Evolutionary conservation across 2,329 filamentous ascomycete genomes (phyloP), one percentile per base, ranked within the genome.

Genomic region (Fusarium oligoseptatum): DNA sequence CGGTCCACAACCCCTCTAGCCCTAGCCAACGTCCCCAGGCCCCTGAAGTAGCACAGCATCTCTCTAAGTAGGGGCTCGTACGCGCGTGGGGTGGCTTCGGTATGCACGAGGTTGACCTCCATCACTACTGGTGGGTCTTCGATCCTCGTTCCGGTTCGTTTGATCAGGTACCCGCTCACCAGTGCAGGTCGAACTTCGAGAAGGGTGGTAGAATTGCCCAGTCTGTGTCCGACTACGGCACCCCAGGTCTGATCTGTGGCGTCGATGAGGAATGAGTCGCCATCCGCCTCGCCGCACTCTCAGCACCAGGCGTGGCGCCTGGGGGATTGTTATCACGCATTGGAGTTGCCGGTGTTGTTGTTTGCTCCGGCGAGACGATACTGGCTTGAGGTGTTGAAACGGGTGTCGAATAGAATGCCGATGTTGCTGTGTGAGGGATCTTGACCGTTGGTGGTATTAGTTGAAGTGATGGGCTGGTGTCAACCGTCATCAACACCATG

Each of bases 231-330:
- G 48, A 94, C 87, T 17, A 97, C 85, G 6, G 93, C 89, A 22
- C 92, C 93, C 92, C 93, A 96, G 1, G 90, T 93, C 72, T 94
- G 92, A 77, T 97, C 94, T 1, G 91, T 91, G 2, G 90, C 83
- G 78, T 97, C 94, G 20, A 94, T 84, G 12, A 97, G 88, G 22
- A 92, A 89, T 1, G 92, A 90, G 67, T 95, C 93, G 6, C 79
- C 71, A 6, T 84, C 82, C 9, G 80, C 70, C 24, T 91, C 87
- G 17, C 82, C 80, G 3, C 79, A 57, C 82, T 81, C 39, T 86
- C 83, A 3, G 84, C 82, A 14, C 85, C 83, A 0, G 87, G 87
- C 29, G 85, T 89, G 4, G 87, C 86, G 2, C 88, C 84, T 29
- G 84, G 76, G 41, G 78, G 68, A 48, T 74, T 79, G n/a, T 76